Conservation (phyloP, 2,329 filamentous ascomycete species). For the Beauveria scarabaeidicola region DNA sequence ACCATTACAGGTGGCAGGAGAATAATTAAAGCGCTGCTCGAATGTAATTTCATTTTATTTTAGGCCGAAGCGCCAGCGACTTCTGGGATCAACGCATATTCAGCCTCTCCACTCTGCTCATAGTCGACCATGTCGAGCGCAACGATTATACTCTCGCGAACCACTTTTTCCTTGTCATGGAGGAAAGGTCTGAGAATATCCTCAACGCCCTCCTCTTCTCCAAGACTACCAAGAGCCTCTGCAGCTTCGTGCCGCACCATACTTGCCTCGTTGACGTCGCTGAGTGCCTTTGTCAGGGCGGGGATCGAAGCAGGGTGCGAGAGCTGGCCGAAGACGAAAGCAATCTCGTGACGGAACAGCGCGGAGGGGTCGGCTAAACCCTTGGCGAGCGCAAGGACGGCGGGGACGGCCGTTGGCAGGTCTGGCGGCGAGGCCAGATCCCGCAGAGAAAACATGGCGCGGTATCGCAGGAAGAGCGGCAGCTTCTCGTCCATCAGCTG, state of each 20-base stretch:
- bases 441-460: slow-evolving; percentile 95
- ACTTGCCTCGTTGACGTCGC: slow-evolving; percentile 71
- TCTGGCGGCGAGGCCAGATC: slow-evolving; percentile 91
- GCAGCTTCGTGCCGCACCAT: slow-evolving; percentile 99
- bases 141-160: slow-evolving; percentile 89
- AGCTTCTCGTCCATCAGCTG: slow-evolving; percentile 68
- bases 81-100: slow-evolving; percentile 87
- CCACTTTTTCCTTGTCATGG: slow-evolving; percentile 84
- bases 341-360: slow-evolving; percentile 94
- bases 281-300: slow-evolving; percentile 69
- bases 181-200: slow-evolving; percentile 75
- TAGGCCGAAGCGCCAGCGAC: slow-evolving; percentile 34
- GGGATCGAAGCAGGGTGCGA: slow-evolving; percentile 96
- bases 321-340: slow-evolving; percentile 95
- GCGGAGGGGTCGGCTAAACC: slow-evolving; percentile 81
- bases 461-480: slow-evolving; percentile 85
- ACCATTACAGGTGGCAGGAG: slow-evolving; percentile 39
- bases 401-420: slow-evolving; percentile 80
- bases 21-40: slow-evolving; percentile 43
- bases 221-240: slow-evolving; percentile 88
- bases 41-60: slow-evolving; percentile 12
- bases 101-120: slow-evolving; percentile 77
- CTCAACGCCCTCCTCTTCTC: slow-evolving; percentile 88
- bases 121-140: slow-evolving; percentile 97
- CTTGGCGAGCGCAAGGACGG: slow-evolving; percentile 74